Evolutionary conservation across 83 land plant genomes (phyloP), one percentile per base, ranked within the genome.

Genomic region (Diphasiastrum complanatum): DNA sequence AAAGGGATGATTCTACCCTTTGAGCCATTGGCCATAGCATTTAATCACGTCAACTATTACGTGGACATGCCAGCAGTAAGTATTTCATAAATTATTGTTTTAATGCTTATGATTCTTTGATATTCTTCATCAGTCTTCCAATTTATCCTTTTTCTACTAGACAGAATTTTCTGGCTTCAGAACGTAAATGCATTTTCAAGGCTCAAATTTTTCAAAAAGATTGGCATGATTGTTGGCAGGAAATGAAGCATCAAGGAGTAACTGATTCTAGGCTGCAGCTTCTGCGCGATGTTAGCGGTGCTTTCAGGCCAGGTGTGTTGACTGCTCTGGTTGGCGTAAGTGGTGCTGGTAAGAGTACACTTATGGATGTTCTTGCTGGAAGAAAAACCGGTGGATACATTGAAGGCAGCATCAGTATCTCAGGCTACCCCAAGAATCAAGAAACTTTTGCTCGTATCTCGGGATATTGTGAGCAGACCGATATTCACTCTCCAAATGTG

Each of bases 41-140:
- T 61, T 3, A 30, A 43, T 26, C 11, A 41, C 30, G 45, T 61
- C 1, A 61, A 27, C 18, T 61, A 61, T 48, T 61, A 41, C 45
- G 64, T 61, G 0, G 48, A 61, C 64, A 61, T 61, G 64, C 64
- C 64, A 40, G 33, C 64, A 22, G 64, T 61, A 45, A 61, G 64
- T 61, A n/a, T n/a, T n/a, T n/a, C n/a, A n/a, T n/a, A n/a, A n/a
- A n/a, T n/a, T n/a, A n/a, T n/a, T n/a, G n/a, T n/a, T n/a, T n/a
- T n/a, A n/a, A n/a, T n/a, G n/a, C n/a, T 20, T 24, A 12, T 0
- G 6, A 11, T 12, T 43, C 6, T 25, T 23, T 61, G 25, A 4
- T 3, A 61, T 61, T 3, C 10, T n/a, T n/a, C n/a, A n/a, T n/a
- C n/a, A n/a, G n/a, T 2, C 54, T 25, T 4, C 14, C 25, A 20